These are phyloP conservation scores for Cercospora beticola DNA, from an alignment of 2,329 filamentous ascomycete genomes.

Conservation along the genomic window DNA sequence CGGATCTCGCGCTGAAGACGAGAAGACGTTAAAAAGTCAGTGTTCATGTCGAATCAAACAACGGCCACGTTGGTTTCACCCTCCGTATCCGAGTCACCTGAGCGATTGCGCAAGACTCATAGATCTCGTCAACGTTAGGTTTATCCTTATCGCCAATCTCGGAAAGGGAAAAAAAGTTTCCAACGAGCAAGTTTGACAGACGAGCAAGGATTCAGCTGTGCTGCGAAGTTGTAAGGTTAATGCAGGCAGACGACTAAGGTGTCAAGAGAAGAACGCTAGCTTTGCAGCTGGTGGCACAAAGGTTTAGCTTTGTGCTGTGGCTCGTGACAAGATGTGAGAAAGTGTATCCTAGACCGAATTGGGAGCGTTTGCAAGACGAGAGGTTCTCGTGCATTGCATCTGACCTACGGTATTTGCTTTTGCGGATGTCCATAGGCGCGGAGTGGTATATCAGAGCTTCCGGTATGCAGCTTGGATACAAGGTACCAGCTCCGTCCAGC, in stretches of 20 bases:
- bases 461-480: background rate
- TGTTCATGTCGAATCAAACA: background rate
- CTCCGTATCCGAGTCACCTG: background rate
- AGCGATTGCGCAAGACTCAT: background rate
- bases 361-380: background rate
- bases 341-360: background rate
- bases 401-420: background rate
- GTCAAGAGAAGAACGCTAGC: background rate
- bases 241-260: constrained; percentile 3
- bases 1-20: background rate
- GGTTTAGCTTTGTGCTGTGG: background rate
- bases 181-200: background rate
- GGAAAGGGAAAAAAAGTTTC: background rate
- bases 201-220: background rate
- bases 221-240: background rate
- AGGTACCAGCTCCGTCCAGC: background rate
- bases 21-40: background rate
- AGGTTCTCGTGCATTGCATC: background rate
- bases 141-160: background rate
- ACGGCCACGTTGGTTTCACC: constrained; percentile 3
- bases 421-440: background rate
- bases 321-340: background rate
- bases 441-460: background rate
- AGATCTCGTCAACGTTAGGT: background rate
- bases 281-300: constrained; percentile 3